Percentiles rank a stretch among this genome's conserved stretches.
These are phyloP conservation scores for Hanseniaspora jakobsenii DNA, from an alignment of 805 yeast species.

Conservation along the genomic window DNA sequence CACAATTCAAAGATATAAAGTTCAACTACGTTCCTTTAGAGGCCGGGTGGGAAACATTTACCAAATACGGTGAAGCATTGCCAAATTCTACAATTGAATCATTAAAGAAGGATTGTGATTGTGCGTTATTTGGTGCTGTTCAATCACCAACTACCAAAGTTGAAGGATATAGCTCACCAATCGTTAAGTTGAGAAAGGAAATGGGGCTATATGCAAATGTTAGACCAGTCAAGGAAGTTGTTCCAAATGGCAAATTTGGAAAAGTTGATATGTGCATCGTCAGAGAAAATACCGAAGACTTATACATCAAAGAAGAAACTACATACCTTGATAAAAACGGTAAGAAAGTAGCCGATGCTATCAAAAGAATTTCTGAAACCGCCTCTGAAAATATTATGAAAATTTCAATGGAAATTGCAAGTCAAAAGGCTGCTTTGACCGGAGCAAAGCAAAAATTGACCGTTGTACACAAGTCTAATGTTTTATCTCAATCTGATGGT, in stretches of 20 bases:
- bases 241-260: conserved; percentile 51
- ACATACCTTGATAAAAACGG: conserved; percentile 63
- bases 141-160: conserved; percentile 90
- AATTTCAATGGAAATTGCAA: conserved; percentile 85
- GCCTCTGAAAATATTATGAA: conserved; percentile 81
- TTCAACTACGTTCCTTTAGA: conserved; percentile 80
- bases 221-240: conserved; percentile 92
- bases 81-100: conserved; percentile 83
- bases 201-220: conserved; percentile 92
- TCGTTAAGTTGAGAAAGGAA: conserved; percentile 95
- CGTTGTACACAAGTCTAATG: conserved; percentile 94
- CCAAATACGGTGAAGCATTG: conserved; percentile 87
- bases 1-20: conserved; percentile 22
- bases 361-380: conserved; percentile 82
- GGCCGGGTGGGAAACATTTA: conserved; percentile 92
- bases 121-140: conserved; percentile 96
- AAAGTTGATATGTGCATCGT: conserved; percentile 96
- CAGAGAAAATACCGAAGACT: conserved; percentile 96
- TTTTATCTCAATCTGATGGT: conserved; percentile 84
- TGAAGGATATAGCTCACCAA: conserved; percentile 94
- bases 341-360: conserved; percentile 88
- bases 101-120: conserved; percentile 75
- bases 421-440: conserved; percentile 70
- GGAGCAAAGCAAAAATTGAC: conserved; percentile 50
- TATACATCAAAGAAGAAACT: conserved; percentile 87